phyloP scores from a whole-genome alignment of 192 early-diverging fungal genomes.

The Podila clonocystis region DNA sequence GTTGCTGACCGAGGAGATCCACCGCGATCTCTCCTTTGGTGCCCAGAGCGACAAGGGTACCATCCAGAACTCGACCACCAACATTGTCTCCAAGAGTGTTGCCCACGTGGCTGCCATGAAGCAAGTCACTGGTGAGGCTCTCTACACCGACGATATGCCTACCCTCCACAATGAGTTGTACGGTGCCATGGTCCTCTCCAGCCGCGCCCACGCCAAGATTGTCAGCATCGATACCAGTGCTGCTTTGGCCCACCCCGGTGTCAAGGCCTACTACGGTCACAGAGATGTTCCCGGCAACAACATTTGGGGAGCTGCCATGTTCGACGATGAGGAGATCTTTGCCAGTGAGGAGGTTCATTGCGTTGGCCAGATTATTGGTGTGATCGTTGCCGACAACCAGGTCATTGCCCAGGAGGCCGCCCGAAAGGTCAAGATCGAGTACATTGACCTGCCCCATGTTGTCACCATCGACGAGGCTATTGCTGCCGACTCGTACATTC shows the following conservation, averaged over 20 bases:
- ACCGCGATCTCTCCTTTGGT: slow-evolving; percentile 56
- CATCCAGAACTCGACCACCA: slow-evolving; percentile 40
- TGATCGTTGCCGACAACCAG: slow-evolving; percentile 79
- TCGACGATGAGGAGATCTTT: slow-evolving; percentile 86
- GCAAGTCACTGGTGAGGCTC: slow-evolving; percentile 86
- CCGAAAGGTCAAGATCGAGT: slow-evolving; percentile 74
- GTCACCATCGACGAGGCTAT: slow-evolving; percentile 87
- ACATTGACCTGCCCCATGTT: slow-evolving; percentile 76
- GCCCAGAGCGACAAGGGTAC: slow-evolving; percentile 62
- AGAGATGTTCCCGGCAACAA: slow-evolving; percentile 78
- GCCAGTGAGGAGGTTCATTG: slow-evolving; percentile 71
- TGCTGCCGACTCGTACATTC: slow-evolving; percentile 68
- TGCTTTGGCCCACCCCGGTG: slow-evolving; percentile 72
- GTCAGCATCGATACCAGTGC: slow-evolving; percentile 64
- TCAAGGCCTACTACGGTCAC: slow-evolving; percentile 70
- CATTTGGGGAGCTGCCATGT: slow-evolving; percentile 61
- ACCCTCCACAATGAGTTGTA: slow-evolving; percentile 72
- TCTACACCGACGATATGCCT: slow-evolving; percentile 89
- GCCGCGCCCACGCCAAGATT: slow-evolving; percentile 76
- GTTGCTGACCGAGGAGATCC: slow-evolving; percentile 52
- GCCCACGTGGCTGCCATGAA: slow-evolving; percentile 81
- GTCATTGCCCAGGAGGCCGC: slow-evolving; percentile 75
- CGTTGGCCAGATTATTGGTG: slow-evolving; percentile 81
- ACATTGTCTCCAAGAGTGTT: slow-evolving; percentile 54
- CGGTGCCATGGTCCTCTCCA: slow-evolving; percentile 72